Evolutionary conservation across 2,329 filamentous ascomycete genomes (phyloP).

Genomic region (Juglanconis sp.): DNA sequence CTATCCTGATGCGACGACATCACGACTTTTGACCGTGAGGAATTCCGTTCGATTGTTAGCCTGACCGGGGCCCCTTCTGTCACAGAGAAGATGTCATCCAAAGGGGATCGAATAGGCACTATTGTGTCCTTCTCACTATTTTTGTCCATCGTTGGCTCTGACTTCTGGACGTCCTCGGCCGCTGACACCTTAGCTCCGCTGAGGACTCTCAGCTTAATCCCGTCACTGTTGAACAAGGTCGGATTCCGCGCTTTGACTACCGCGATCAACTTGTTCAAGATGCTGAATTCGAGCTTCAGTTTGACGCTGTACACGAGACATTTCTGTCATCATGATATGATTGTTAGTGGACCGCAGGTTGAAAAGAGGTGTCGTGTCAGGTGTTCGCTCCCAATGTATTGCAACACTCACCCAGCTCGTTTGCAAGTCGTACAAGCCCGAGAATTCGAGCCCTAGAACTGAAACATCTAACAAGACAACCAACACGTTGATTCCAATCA

Average conservation of each 20-base stretch:
- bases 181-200: neutral
- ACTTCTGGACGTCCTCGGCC: neutral
- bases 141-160: neutral
- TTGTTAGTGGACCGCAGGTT: too few relatives aligned
- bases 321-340: slow-evolving; percentile 4
- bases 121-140: neutral
- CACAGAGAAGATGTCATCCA: neutral
- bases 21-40: neutral
- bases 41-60: neutral
- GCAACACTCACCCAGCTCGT: slow-evolving; percentile 1
- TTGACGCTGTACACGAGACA: slow-evolving; percentile 22
- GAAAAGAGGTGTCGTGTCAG: too few relatives aligned
- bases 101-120: neutral
- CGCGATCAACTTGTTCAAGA: slow-evolving; percentile 21
- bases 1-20: neutral
- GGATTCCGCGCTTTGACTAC: slow-evolving; percentile 13
- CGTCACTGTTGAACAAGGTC: slow-evolving; percentile 4
- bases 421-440: slow-evolving; percentile 10
- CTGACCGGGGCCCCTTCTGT: neutral
- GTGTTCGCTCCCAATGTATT: neutral
- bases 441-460: slow-evolving; percentile 7
- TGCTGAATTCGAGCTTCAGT: slow-evolving; percentile 23
- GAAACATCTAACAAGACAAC: slow-evolving; percentile 43
- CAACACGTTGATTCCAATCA: slow-evolving; percentile 43
- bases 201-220: neutral